Base-by-base conservation (phyloP, 805 yeast genomes). In the Candida takata region DNA sequence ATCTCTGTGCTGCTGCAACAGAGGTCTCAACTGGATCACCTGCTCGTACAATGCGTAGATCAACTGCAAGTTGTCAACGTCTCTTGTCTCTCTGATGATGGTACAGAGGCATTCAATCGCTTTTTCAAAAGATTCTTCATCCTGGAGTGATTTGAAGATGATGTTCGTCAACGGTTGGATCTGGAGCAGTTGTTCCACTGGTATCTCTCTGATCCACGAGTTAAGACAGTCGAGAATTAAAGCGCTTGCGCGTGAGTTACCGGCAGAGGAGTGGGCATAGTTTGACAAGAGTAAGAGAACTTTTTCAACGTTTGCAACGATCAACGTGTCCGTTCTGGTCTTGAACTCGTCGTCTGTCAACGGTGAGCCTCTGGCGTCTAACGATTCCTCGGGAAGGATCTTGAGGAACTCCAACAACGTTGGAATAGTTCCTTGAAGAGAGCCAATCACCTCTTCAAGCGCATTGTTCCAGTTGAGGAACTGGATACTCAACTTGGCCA, bases 201-300 rank as follows among this genome's bases (percentile, higher is more conserved):
- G 84, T 33, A 86, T 75, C 56, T 94, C 98, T 43, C 70, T 72
- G 41, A 92, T 79, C 99, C 99, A 92, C 15, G 94, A 82, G 47
- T 80, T 79, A 38, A 94, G 64, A 59, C 95, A 83, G 43, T 77
- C 80, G 38, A 90, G 67, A 6, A 86, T 67, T 34, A 74, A 58
- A 3, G 70, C 34, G 56, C 49, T 41, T 58, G 63, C 37, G 53
- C 43, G 25, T 42, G 55, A 41, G 25, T 54, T 47, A 8, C 51
- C 41, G 5, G 34, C 36, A 0, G 65, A 44, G 4, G 62, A 46
- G 36, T 58, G 60, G 6, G 73, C 65, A 41, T 77, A 67, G 30
- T 70, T 66, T 27, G 79, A 66, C 45, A 90, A 63, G 34, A 85
- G 67, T 37, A 70, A 57, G 34, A 90, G 61, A 1, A 92, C 85